Conservation (phyloP, 305 asterid genomes). For the Solanum aculeatissimum region DNA sequence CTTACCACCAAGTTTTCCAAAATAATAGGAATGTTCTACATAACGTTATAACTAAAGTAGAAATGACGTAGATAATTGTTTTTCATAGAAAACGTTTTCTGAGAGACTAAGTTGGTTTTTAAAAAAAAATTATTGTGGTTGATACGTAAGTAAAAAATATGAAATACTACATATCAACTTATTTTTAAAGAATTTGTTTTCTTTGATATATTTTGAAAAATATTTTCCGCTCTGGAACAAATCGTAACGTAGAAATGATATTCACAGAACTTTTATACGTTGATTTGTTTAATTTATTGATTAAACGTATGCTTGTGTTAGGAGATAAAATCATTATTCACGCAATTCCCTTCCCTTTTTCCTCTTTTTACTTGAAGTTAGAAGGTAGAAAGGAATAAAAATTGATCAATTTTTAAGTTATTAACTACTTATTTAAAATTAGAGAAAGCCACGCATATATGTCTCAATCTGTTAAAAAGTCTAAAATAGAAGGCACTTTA, state of each 20-base stretch:
- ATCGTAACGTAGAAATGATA: neutral
- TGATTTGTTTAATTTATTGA: neutral
- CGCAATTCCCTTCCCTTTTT: neutral
- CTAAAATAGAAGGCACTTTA: neutral
- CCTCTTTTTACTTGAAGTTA: neutral
- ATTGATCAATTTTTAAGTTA: neutral
- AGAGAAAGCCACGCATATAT: neutral
- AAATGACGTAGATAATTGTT: too few species aligned
- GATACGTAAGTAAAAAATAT: neutral
- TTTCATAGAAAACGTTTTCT: too few species aligned
- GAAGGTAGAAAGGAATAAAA: neutral
- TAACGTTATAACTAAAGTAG: too few species aligned
- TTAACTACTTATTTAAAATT: neutral
- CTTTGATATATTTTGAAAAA: too few species aligned
- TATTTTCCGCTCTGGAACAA: rapidly evolving
- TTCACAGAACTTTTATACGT: neutral
- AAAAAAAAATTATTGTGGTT: too few species aligned
- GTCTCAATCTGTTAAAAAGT: neutral
- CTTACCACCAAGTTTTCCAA: neutral
- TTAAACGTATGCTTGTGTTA: neutral
- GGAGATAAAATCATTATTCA: neutral
- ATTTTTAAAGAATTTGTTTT: too few species aligned
- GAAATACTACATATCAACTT: too few species aligned
- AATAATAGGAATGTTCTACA: neutral
- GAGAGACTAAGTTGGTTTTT: too few species aligned